Base-by-base conservation (phyloP, 768 basidiomycete species). In the Tremella yokohamensis region DNA sequence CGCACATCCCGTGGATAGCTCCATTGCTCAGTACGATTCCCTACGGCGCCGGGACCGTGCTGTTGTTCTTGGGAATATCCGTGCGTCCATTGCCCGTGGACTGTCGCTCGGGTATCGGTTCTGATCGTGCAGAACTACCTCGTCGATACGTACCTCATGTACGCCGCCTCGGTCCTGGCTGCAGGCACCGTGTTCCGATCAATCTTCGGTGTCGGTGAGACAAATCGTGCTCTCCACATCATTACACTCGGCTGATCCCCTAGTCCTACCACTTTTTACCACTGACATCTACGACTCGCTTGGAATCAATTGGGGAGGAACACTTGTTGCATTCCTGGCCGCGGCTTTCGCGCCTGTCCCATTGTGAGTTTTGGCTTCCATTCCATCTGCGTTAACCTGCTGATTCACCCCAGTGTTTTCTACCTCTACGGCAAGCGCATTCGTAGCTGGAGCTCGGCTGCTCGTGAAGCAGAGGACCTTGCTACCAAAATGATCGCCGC, bases 161-260 rank as follows among this genome's bases (percentile, higher is more conserved):
- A 84, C 73, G 83, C 76, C 58, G 85, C 85, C 1, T 84, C 83
- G 63, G 85, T 85, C 12, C 80, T 87, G 52, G 85, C 86, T 15
- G 83, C 85, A 44, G 85, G 84, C 7, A 82, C 86, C 51, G 83
- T 87, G 52, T 72, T 87, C 52, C 83, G 86, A 57, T 85, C 83
- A 0, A 74, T 81, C 24, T 82, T 84, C 60, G 86, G 83, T 19
- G 84, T 83, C 1, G 78, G 8, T 16, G n/a, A 19, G 24, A 22
- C 24, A 8, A 9, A 47, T 25, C 15, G 49, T 24, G 26, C 29
- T 13, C 29, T 37, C 29, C 52, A n/a, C 15, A 20, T 16, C 37
- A 12, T 8, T 48, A 42, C 16, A 16, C 8, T 15, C 8, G 16
- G 9, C 20, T 25, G 37, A 19, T 38, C 12, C 9, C 7, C 8